Evolutionary conservation across 2,329 filamentous ascomycete genomes (phyloP).

Genomic region (Ophiostoma australiae): DNA sequence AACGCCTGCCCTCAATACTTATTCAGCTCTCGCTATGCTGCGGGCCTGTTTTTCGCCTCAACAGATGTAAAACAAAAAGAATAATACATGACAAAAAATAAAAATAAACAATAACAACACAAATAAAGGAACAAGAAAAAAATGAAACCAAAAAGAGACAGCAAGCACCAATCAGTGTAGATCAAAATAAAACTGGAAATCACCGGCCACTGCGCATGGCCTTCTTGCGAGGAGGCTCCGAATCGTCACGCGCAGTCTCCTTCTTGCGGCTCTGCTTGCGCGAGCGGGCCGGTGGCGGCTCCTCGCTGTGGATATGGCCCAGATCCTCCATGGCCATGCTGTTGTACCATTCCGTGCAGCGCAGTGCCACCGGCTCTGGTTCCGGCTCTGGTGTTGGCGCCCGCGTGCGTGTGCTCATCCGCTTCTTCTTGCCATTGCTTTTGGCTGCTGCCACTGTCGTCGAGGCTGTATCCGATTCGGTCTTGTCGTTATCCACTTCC

Average conservation of each 20-base stretch:
- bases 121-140: not conserved
- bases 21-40: not conserved
- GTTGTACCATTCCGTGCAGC: conserved; percentile 53
- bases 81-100: not conserved
- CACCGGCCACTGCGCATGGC: conserved; percentile 19
- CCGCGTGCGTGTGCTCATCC: conserved; percentile 43
- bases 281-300: conserved; percentile 48
- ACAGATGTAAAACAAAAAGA: not conserved
- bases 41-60: not conserved
- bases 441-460: not conserved
- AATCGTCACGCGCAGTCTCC: conserved; percentile 30
- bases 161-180: not conserved
- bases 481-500: conserved; percentile 28
- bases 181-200: not conserved
- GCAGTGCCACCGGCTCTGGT: conserved; percentile 41
- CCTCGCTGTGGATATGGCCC: conserved; percentile 54
- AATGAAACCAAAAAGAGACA: not conserved
- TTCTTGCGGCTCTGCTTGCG: conserved; percentile 52
- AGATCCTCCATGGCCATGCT: conserved; percentile 53
- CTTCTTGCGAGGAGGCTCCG: conserved; percentile 30
- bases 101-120: not conserved
- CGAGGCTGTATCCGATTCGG: not conserved
- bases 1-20: not conserved
- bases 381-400: conserved; percentile 44
- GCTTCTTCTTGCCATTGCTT: conserved; percentile 41